Conservation (phyloP, 1,284 basidiomycete species). For the Porodaedalea pini region DNA sequence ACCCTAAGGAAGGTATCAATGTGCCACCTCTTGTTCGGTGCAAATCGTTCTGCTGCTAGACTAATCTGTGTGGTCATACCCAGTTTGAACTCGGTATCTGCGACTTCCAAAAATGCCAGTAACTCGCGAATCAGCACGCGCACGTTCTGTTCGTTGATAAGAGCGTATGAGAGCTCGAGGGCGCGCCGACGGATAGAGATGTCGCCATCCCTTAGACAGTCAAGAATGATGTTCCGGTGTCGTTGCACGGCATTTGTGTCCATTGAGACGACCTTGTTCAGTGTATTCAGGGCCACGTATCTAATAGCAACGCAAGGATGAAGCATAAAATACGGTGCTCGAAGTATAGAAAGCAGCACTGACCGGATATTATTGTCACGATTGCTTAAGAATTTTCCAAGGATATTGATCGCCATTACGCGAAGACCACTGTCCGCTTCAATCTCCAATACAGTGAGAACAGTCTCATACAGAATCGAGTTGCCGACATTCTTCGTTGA, state of each 20-base stretch:
- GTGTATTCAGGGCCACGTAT: conserved; percentile 96
- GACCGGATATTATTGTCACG: conserved; percentile 98
- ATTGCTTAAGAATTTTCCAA: conserved; percentile 98
- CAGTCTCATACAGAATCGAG: conserved; percentile 97
- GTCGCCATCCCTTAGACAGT: conserved; percentile 97
- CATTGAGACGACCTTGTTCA: conserved; percentile 98
- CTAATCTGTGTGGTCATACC: conserved; percentile 98
- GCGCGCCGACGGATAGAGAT: conserved; percentile 97
- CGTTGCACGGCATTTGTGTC: conserved; percentile 98
- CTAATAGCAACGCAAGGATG: conserved; percentile 38
- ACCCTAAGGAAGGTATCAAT: conserved; percentile 96
- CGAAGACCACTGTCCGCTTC: conserved; percentile 94
- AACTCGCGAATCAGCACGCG: conserved; percentile 90
- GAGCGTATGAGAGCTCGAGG: conserved; percentile 94
- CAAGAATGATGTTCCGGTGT: conserved; percentile 96
- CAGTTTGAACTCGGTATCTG: conserved; percentile 98
- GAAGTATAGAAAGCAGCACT: conserved; percentile 26
- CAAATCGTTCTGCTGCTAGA: conserved; percentile 93
- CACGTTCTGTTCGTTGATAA: conserved; percentile 96
- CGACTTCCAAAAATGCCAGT: conserved; percentile 94
- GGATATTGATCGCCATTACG: conserved; percentile 99
- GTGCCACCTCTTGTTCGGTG: conserved; percentile 98
- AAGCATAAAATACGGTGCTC: not conserved
- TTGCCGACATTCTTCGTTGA: conserved; percentile 98
- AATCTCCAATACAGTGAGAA: conserved; percentile 96